Evolutionary conservation across 192 early-diverging fungal genomes (phyloP), one percentile per base, ranked within the genome.

Genomic region (Coemansia sp.): DNA sequence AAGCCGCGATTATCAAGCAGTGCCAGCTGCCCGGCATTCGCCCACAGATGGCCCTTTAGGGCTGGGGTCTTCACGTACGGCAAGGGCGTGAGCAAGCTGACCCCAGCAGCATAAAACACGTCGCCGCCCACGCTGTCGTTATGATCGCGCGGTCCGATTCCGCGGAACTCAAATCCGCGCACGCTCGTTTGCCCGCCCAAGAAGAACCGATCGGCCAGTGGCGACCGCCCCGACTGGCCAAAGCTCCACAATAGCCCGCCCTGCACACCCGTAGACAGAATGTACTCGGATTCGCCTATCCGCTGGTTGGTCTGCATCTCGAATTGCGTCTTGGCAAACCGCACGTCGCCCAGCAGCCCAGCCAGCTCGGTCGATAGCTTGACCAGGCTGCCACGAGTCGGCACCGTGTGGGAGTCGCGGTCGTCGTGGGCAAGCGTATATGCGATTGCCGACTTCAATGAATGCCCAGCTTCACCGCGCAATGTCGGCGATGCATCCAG

Each of bases 61-160:
- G 87, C 83, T 17, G 84, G 64, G 8, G 51, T 63, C 31, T 62
- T 47, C 4, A 93, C 84, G 15, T 50, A 38, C 5, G 95, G 94
- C 57, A 95, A 61, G 7, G 92, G 91, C 0, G 91, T 85, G 40
- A 92, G 82, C 34, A 91, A 67, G 53, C 89, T 90, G 8, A 91
- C 23, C 0, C 92, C 91, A 0, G 81, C 83, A 5, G 90, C 80
- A 63, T 85, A 83, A 63, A 90, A 95, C 28, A 81, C 64, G 53
- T 95, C 90, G n/a, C 92, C 95, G 34, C 95, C 95, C 6, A 97
- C 59, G 5, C 85, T 79, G 67, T 98, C 94, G 40, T 47, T 68
- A 65, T 78, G 55, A 47, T 95, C 91, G 53, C 83, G 83, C 5
- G 93, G 92, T 19, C 94, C 95, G 30, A 97, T 75, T 3, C 95